Base-by-base conservation (phyloP, 2,329 filamentous ascomycete species). In the Cladophialophora bantiana region DNA sequence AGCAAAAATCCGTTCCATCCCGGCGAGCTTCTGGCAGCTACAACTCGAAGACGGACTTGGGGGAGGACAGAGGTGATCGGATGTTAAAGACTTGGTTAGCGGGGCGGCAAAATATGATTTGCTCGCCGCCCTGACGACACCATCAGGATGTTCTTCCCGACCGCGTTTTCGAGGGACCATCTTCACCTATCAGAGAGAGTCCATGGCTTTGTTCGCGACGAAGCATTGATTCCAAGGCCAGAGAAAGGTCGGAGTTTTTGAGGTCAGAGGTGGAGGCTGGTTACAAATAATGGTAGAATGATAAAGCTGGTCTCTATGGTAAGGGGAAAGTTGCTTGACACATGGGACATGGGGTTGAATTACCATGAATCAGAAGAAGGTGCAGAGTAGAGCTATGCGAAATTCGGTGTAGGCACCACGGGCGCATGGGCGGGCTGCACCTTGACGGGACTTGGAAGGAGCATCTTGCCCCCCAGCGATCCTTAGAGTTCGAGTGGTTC, bases 1-100 rank as follows among this genome's bases (percentile, higher is more conserved):
- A 26, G 68, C 55, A 53, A 75, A 69, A 55, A 77, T 73, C 20
- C 66, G 65, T n/a, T 67, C 70, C 66, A 76, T 71, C 40, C 62
- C 62, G 59, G 45, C 32, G 18, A 42, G 63, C 32, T 62, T 68
- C 20, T 56, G 40, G 55, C 52, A 52, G 15, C 31, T 48, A 20
- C 58, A 59, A 32, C 31, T 61, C n/a, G 65, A 66, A 15, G 55
- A 26, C 34, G 63, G 59, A 42, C 65, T 68, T 7, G 48, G 66
- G 32, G 64, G 68, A 36, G 68, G 66, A 65, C 64, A 65, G 38
- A 67, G 57, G 40, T 64, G 55, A 57, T 68, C 64, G 34, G 63
- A 59, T 9, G 68, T 50, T 13, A 65, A 34, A 38, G 68, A 58
- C 6, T 62, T 62, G 26, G 54, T 45, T 18, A 45, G 59, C 57